Evolutionary conservation across 176 grass and related monocot genomes (phyloP), one percentile per base, ranked within the genome.

Genomic region (Carex parvula): DNA sequence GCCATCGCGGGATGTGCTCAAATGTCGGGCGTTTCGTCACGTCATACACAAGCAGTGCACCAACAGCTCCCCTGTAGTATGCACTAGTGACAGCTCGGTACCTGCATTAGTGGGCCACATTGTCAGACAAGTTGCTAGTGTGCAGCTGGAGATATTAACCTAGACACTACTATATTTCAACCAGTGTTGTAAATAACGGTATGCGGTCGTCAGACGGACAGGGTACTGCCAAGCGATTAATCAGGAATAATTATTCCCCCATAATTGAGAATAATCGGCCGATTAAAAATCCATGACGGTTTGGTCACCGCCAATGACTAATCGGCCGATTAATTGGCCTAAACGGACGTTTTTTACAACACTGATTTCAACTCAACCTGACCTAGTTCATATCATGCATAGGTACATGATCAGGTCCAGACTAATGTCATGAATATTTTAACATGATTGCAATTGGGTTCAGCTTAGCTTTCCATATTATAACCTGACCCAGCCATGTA

Each of bases 31-130:
- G 90, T 56, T 91, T 94, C 11, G 92, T 94, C 29, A 91, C 89
- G 42, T 94, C 92, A 37, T 92, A 94, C 10, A 94, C 92, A 42
- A 94, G 78, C 37, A 90, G 57, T 72, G 92, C 92, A 58, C 90
- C 90, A 39, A 94, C 77, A 26, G 88, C 92, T 29, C 90, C 90
- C 69, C 92, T 88, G 77, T 94, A 94, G 35, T 94, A 94, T 21
- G 92, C 90, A 42, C 90, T 94, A 24, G 92, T 94, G 30, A 94
- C 92, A 75, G 92, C 92, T 32, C 90, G 83, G 53, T 94, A 94
- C 84, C 92, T 94, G 30, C 39, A 61, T 79, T 79, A 8, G 13
- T 64, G 30, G 14, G 41, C 4, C 12, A 81, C 9, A 81, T 62
- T 24, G 18, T 61, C 8, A 80, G 48, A 79, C 13, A 71, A 20